Evolutionary conservation across 2,329 filamentous ascomycete species (phyloP), one percentile per base, ranked within the genome.

Genomic region (Aspergillus texensis): DNA sequence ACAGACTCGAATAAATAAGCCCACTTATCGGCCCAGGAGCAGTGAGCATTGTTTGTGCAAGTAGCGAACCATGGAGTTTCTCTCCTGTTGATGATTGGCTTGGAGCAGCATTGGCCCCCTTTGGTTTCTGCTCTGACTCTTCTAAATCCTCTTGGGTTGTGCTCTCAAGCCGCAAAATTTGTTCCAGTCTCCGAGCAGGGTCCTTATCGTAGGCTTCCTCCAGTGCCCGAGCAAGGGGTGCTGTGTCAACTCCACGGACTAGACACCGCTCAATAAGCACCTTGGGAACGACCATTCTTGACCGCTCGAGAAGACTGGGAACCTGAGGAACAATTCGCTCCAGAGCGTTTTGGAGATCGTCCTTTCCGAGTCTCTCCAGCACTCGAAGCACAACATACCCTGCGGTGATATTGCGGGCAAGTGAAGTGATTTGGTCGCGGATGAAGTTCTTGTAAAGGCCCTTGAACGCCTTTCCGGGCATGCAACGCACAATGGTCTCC

Each of bases 381-480:
- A 96, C 89, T 62, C 89, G 88, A 69, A 94, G 91, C 24, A 93
- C 92, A 0, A 96, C 91, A 73, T 97, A 98, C 28, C 89, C 91
- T 6, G 95, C 93, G 56, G 94, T 91, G 71, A 96, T 94, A 75
- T 98, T 98, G 62, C 93, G 90, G 6, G 94, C 87, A 63, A 97
- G 86, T 45, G 88, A 91, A 26, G 89, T 88, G 71, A 98, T 91
- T 30, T 93, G 88, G 16, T 91, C 89, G 65, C 89, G 90, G 77
- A 98, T 91, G 67, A 93, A 87, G 68, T 90, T 89, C 62, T 86
- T 88, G 79, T 96, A 94, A 6, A 99, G 84, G 16, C 88, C 86
- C 78, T 97, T 97, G 86, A 98, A 99, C 39, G 93, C 80, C 78
- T 95, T 97, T 50, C 92, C 93, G 0, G 95, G 93, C 19, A 90